Percentiles rank a stretch among this genome's conserved stretches.
phyloP scores from a whole-genome alignment of 768 basidiomycete genomes.

The Gyrodon lividus region DNA sequence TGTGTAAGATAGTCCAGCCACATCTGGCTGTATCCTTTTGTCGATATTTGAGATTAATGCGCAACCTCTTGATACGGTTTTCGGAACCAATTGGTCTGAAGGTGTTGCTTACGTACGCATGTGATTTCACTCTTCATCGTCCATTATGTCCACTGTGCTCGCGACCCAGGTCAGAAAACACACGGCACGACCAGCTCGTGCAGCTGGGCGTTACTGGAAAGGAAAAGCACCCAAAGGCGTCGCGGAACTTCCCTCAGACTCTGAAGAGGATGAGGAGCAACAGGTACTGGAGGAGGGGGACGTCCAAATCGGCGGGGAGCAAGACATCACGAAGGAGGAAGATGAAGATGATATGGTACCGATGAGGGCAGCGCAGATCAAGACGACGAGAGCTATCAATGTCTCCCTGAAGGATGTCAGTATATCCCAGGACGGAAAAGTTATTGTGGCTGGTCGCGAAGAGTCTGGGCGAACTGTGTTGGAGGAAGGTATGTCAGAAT shows the following conservation, averaged over 20 bases:
- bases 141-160: slow-evolving; percentile 32
- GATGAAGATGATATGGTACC: slow-evolving; percentile 47
- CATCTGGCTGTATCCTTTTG: too few relatives aligned
- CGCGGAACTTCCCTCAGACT: slow-evolving; percentile 58
- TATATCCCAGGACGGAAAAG: slow-evolving; percentile 77
- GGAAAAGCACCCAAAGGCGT: slow-evolving; percentile 84
- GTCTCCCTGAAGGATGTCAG: slow-evolving; percentile 77
- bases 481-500: slow-evolving; percentile 47
- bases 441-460: slow-evolving; percentile 73
- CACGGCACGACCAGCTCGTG: slow-evolving; percentile 74
- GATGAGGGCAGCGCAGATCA: slow-evolving; percentile 35
- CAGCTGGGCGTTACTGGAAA: slow-evolving; percentile 86
- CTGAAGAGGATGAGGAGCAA: slow-evolving; percentile 55
- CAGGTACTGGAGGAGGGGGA: slow-evolving; percentile 50
- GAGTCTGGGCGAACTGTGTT: slow-evolving; percentile 74
- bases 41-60: too few relatives aligned
- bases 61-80: too few relatives aligned
- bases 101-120: slow-evolving; percentile 14
- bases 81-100: too few relatives aligned
- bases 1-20: too few relatives aligned
- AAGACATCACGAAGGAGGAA: slow-evolving; percentile 49
- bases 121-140: not conserved
- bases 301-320: slow-evolving; percentile 57
- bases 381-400: slow-evolving; percentile 56
- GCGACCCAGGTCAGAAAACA: slow-evolving; percentile 53